Base-by-base conservation (phyloP, 2,329 filamentous ascomycete species). In the Tympanopsis confertula region DNA sequence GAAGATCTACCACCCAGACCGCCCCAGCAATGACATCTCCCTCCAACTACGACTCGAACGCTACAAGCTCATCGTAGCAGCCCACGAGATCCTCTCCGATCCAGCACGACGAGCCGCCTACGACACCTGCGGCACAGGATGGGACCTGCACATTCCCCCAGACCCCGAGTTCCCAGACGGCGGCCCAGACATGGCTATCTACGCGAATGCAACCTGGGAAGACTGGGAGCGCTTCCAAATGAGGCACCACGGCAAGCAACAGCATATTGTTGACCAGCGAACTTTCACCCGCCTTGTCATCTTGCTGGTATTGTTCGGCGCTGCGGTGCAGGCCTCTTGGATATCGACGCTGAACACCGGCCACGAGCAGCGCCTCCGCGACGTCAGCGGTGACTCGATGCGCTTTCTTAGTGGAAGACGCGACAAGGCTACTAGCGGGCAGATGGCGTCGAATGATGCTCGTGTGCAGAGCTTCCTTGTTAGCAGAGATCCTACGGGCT, bases 1-100 rank as follows among this genome's bases (percentile, higher is more conserved):
- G 41, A 98, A 96, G 64, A 68, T 93, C 35, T 98, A 98, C 62
- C 91, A 98, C 53, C 91, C 91, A 0, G 91, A 98, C 57, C 74
- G 73, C 41, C 65, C 30, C 7, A 12, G 30, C 15, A 33, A 33
- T 17, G 12, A 17, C 30, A 13, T 33, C 30, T 13, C 30, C 10
- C 30, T 7, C 7, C 10, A 33, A 18, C 10, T 33, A 15, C 7
- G 30, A 17, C 30, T 33, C 17, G 10, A 33, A 18, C 30, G 30
- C 7, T 33, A 33, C 17, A 10, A 33, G 10, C 7, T 33, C 7
- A 17, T 33, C 10, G 30, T 33, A 17, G 30, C 7, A 33, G 30
- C 30, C 15, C 30, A 33, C 30, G 30, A 33, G 30, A 33, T 33
- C 17, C 30, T 33, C 10, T 33, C 30, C 10, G 15, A 33, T 33